A percentile compares a stretch with the other conserved stretches of the same genome.
These are phyloP conservation scores for Mercurialis annua DNA, from an alignment of 345 rosid species.

Conservation along the genomic window DNA sequence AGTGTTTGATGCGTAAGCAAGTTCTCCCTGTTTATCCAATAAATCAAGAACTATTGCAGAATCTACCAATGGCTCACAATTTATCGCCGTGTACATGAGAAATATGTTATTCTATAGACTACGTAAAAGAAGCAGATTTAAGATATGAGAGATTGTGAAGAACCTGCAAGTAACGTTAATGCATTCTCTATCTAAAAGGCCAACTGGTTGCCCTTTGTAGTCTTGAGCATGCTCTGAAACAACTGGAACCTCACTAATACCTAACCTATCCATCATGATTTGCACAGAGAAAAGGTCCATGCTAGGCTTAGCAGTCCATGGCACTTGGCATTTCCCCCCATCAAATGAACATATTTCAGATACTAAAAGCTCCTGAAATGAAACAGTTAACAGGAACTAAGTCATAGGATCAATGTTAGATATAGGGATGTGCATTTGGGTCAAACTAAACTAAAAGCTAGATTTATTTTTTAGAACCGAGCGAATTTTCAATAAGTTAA, in stretches of 20 bases:
- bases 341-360: constrained; percentile 53
- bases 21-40: too few relatives aligned
- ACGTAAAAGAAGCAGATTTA: constrained; percentile 2
- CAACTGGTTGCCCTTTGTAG: constrained; percentile 52
- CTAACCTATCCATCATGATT: constrained; percentile 50
- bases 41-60: too few relatives aligned
- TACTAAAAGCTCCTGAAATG: constrained; percentile 56
- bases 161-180: constrained; percentile 72
- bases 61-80: too few relatives aligned
- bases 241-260: constrained; percentile 63
- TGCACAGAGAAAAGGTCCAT: constrained; percentile 71
- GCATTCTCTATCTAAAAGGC: constrained; percentile 76
- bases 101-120: neutral
- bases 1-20: too few relatives aligned
- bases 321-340: constrained; percentile 47
- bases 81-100: too few relatives aligned
- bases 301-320: constrained; percentile 67
- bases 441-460: too few relatives aligned
- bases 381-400: neutral
- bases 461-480: too few relatives aligned
- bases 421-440: too few relatives aligned
- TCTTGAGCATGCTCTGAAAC: constrained; percentile 48
- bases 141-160: constrained; percentile 11
- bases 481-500: too few relatives aligned
- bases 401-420: neutral